Conservation (phyloP, 176 grass and related monocot species). For the Raddia guianensis region DNA sequence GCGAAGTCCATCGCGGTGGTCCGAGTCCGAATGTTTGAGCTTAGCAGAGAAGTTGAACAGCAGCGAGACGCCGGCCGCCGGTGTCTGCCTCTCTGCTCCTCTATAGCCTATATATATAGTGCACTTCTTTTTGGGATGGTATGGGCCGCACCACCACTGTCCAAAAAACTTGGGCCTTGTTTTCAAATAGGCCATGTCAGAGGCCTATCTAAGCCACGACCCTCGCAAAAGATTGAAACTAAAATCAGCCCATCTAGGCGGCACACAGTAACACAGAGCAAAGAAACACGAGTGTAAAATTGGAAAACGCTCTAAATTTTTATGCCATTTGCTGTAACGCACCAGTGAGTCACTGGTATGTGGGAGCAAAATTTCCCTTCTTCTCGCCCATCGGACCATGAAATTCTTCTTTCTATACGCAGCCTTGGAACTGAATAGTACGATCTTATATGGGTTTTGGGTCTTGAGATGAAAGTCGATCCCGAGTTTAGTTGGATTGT, state of each 20-base stretch:
- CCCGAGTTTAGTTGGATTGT: not conserved
- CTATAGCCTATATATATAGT: too few species aligned
- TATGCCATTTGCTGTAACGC: too few species aligned
- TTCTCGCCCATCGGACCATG: too few species aligned
- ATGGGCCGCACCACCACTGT: not conserved
- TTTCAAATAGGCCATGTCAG: not conserved
- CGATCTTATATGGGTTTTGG: too few species aligned
- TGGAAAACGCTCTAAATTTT: too few species aligned
- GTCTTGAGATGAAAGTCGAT: not conserved
- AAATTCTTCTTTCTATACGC: too few species aligned
- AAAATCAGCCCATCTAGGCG: not conserved
- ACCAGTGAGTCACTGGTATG: too few species aligned
- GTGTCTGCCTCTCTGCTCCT: not conserved
- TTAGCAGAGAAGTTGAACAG: slow-evolving; percentile 42
- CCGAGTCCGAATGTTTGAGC: not conserved
- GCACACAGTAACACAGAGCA: too few species aligned
- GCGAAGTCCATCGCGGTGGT: slow-evolving; percentile 62
- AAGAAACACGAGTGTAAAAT: too few species aligned
- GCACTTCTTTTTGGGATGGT: not conserved
- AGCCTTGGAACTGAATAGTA: too few species aligned
- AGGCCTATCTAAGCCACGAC: accelerated
- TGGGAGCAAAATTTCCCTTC: too few species aligned
- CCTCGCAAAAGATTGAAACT: not conserved
- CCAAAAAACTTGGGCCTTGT: not conserved
- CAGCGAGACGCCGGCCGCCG: not conserved